Evolutionary conservation across 2,329 filamentous ascomycete species (phyloP), one percentile per base, ranked within the genome.

Genomic region (Calonectria ilicicola): DNA sequence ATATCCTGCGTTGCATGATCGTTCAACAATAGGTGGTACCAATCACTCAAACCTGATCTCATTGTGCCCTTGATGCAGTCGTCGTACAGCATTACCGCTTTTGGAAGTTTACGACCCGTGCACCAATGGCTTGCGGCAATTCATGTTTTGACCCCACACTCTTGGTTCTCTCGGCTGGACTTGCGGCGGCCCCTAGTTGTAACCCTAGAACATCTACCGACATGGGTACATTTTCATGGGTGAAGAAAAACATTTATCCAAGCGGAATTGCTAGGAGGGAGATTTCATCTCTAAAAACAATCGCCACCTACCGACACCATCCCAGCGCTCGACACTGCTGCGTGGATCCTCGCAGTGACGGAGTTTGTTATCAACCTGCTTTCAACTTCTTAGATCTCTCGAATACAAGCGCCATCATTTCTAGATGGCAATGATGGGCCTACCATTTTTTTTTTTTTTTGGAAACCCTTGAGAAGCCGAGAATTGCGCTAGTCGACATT

Each of bases 61-160:
- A 60, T 40, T 40, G 40, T 17, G 26, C 17, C 23, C 40, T 27
- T n/a, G 38, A 42, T 63, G 58, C 58, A 63, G 23, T 21, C 19
- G 38, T 32, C 58, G 58, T 63, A 63, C 58, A 27, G 32, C 12
- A 46, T 46, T 63, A 40, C 53, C 53, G 53, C 40, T 63, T 63
- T 63, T 42, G 58, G 58, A n/a, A 63, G 40, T 63, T 63, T 63
- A 63, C 58, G 58, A 63, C 12, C 29, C 19, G 58, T 53, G 58
- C 58, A 63, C 38, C 35, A 38, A 14, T 38, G 35, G 7, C 35
- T 7, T 38, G n/a, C 35, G 35, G 35, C 35, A n/a, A n/a, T n/a
- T n/a, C n/a, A n/a, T n/a, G n/a, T n/a, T n/a, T n/a, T n/a, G n/a
- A n/a, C n/a, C n/a, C n/a, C n/a, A n/a, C n/a, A n/a, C n/a, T n/a